Evolutionary conservation across 129 eudicot genomes (phyloP), one percentile per base, ranked within the genome.

Genomic region (Pulicaria dysenterica): DNA sequence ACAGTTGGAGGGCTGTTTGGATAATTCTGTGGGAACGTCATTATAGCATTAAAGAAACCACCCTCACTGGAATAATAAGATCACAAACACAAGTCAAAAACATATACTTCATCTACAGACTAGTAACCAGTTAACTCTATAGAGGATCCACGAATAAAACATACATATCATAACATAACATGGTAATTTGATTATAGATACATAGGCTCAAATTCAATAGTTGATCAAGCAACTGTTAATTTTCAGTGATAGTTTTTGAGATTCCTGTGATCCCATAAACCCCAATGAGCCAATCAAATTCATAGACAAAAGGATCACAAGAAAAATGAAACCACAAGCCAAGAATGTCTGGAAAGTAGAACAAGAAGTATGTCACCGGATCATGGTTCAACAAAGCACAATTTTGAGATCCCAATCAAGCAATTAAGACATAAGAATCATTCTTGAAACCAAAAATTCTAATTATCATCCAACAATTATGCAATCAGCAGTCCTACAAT

Each of bases 1-100:
- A 87, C 89, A 6, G 85, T 63, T 61, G 94, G 89, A 36, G 94
- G 94, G 54, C 83, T 87, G 57, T 82, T 76, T 24, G 94, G 94
- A 50, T 87, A 87, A 64, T 87, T 75, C 5, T 60, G 66, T 5
- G 94, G 94, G 43, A 87, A 87, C 12, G 77, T 82, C 94, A 87
- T 87, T 67, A 79, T 82, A 12, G 94, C 94, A 74, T 86, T 83
- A 47, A 83, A 86, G 60, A 75, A 86, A 45, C 91, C 91, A 16
- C 89, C 89, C 36, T 85, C 89, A 58, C 89, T 85, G 81, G 67
- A 75, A 73, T 31, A 7, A 81, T 41, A n/a, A 64, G 15, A 34
- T 9, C 34, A 50, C 46, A 62, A 73, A 53, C 47, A 50, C 7
- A 10, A 41, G 57, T 64, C 65, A 54, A 31, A n/a, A 7, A 42